Evolutionary conservation across 768 basidiomycete species (phyloP).

Genomic region (Phanerochaete sordida): DNA sequence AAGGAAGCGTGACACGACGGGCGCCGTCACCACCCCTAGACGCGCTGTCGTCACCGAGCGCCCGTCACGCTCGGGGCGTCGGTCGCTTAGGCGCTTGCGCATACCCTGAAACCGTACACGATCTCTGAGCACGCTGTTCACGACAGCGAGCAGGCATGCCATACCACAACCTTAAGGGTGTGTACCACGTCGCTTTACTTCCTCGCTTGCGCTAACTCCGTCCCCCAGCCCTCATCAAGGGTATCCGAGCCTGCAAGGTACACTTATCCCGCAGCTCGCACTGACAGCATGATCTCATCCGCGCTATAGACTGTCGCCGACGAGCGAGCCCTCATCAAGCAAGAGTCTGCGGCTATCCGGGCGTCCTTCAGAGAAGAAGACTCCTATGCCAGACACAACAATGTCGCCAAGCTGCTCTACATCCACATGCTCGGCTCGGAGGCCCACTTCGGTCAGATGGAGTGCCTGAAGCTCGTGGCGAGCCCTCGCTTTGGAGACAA

Average conservation of each 20-base stretch:
- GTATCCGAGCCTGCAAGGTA: constrained; percentile 94
- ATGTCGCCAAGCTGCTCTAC: constrained; percentile 96
- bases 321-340: constrained; percentile 94
- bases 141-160: constrained; percentile 46
- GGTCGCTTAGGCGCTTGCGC: not conserved
- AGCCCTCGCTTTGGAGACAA: constrained; percentile 96
- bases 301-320: constrained; percentile 85
- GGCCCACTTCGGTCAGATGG: constrained; percentile 98
- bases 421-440: constrained; percentile 99
- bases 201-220: constrained; percentile 17
- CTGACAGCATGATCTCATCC: constrained; percentile 20
- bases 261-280: not conserved
- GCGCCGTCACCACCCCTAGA: not conserved
- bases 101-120: not conserved
- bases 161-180: constrained; percentile 86
- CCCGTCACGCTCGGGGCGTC: not conserved
- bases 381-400: constrained; percentile 92
- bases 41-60: not conserved
- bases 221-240: constrained; percentile 87
- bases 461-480: constrained; percentile 91
- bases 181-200: constrained; percentile 14
- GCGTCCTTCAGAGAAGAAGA: constrained; percentile 98
- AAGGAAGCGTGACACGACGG: not conserved
- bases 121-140: constrained; percentile 7
- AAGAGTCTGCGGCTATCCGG: constrained; percentile 95